Base-by-base conservation (phyloP, 192 early-diverging fungal genomes). In the Podila epigama region DNA sequence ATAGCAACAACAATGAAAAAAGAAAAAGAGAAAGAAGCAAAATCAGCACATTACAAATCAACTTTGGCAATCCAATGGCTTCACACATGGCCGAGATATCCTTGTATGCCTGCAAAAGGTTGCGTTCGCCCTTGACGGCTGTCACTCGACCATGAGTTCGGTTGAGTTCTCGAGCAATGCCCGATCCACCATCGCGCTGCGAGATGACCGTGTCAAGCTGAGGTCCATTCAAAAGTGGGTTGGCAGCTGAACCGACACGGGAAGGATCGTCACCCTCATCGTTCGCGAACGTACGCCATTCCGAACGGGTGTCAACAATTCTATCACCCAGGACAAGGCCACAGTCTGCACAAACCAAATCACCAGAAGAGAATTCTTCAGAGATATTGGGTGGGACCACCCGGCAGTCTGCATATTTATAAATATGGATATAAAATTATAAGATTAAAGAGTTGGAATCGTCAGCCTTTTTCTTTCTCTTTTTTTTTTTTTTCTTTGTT, bases 271-370 rank as follows among this genome's bases (percentile, higher is more conserved):
- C 93, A 51, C 90, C 92, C 66, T 90, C 95, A 61, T 95, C 95
- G 73, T 95, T 94, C 25, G 93, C 89, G 70, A 96, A 95, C 27
- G 96, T 99, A 53, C 97, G 91, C 97, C 97, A 99, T 78, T 99
- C 97, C 2, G 93, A 95, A 12, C 96, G 89, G 31, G 97, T 95
- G 73, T 95, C 95, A 62, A 96, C 95, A 66, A 98, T 89, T 20
- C 95, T 86, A 69, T 96, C 89, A 15, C 92, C 93, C 3, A 98
- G 85, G 9, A 93, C 91, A 5, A 94, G 68, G 16, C 94, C 95
- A 81, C 97, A 99, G 79, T 92, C 90, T 18, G 91, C 94, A 82
- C 97, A 99, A 27, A 99, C 86, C 35, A 96, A 67, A 69, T 97
- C 97, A 5, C 93, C 95, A 40, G 88, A 88, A 0, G 90, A 83